These are phyloP conservation scores for Angophora floribunda DNA, from an alignment of 345 rosid genomes.

Conservation along the genomic window DNA sequence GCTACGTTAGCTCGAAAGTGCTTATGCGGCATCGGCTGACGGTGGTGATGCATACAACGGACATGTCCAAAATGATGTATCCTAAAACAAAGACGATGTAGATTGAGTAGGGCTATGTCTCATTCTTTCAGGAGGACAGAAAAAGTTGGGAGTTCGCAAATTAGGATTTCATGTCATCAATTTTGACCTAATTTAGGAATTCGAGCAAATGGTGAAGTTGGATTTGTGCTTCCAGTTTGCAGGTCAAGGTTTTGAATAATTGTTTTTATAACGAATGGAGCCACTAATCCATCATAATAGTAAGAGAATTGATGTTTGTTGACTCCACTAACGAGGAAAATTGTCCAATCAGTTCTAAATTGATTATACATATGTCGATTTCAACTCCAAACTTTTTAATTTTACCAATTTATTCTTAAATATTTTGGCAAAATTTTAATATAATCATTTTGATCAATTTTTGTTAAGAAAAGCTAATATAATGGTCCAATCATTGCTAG, in stretches of 20 bases:
- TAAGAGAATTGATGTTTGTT: neutral
- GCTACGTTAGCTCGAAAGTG: too few species aligned
- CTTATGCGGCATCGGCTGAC: too few species aligned
- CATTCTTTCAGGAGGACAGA: neutral
- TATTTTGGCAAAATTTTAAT: neutral
- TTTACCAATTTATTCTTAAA: neutral
- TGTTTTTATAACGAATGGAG: neutral
- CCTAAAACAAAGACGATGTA: neutral
- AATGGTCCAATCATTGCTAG: neutral
- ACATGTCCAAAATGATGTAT: neutral
- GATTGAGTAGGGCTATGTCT: neutral
- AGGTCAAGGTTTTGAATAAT: neutral
- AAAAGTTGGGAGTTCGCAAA: neutral
- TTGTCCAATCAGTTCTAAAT: neutral
- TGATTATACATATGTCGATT: fast-evolving
- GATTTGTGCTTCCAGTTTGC: neutral
- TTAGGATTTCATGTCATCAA: neutral
- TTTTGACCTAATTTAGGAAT: neutral
- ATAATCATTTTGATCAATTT: neutral
- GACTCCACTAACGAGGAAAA: neutral
- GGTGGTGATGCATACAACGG: neutral
- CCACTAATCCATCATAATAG: neutral
- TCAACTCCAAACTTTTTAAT: neutral
- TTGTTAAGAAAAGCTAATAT: fast-evolving
- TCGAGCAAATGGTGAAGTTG: neutral